Conservation (phyloP, 225 moss, liverwort and hornwort species). For the Neckera pumila region DNA sequence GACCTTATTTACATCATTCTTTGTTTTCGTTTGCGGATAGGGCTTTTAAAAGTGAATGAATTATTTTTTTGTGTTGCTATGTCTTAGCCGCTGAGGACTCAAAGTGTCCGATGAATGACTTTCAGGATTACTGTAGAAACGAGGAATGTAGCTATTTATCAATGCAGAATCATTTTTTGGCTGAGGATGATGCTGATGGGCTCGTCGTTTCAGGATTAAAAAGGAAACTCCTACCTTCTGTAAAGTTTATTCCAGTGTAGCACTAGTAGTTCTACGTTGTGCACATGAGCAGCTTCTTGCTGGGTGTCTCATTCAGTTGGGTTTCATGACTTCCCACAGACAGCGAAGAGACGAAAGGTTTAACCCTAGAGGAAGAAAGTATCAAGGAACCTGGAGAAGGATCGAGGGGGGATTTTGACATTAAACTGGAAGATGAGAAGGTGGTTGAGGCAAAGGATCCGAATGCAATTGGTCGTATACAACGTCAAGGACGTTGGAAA, state of each 20-base stretch:
- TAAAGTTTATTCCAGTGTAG: neutral
- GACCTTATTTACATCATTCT: neutral
- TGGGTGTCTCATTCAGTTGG: neutral
- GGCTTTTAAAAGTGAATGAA: neutral
- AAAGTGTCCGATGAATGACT: neutral
- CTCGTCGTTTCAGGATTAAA: no score
- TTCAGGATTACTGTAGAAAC: neutral
- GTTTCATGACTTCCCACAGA: neutral
- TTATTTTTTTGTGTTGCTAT: neutral
- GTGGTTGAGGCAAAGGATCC: neutral
- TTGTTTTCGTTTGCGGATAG: neutral
- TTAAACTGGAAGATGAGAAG: slow-evolving; percentile 6
- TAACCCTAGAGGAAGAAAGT: neutral
- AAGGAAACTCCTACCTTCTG: neutral
- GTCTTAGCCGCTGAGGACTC: neutral
- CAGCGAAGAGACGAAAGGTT: neutral
- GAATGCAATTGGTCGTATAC: slow-evolving; percentile 36
- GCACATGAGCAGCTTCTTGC: neutral
- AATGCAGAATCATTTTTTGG: neutral
- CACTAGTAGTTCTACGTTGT: neutral
- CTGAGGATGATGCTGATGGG: neutral
- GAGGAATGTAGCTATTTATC: neutral
- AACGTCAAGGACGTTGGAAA: slow-evolving; percentile 85
- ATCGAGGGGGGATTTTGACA: neutral
- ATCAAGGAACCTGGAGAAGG: neutral